These are phyloP conservation scores for Sclerotinia glacialis DNA, from an alignment of 2,329 filamentous ascomycete genomes.

Conservation along the genomic window DNA sequence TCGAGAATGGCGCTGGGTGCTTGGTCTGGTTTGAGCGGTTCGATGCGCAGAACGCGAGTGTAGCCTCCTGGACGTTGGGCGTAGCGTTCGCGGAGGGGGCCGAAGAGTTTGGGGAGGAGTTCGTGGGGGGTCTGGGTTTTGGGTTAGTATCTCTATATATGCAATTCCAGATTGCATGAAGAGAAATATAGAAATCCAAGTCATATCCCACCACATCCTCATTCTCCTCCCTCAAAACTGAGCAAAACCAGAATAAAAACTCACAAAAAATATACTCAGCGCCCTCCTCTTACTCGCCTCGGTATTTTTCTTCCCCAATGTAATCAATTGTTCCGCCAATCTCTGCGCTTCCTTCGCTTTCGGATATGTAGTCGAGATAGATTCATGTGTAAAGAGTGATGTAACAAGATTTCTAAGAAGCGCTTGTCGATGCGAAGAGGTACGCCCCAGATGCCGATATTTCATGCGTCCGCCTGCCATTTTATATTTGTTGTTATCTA, in stretches of 20 bases:
- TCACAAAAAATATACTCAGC: slow-evolving; percentile 80
- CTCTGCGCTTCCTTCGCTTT: slow-evolving; percentile 97
- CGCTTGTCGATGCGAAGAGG: slow-evolving; percentile 83
- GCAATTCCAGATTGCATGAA: background rate
- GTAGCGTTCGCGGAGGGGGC: slow-evolving; percentile 77
- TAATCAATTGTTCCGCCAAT: slow-evolving; percentile 91
- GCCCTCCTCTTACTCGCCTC: slow-evolving; percentile 73
- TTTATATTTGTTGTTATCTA: slow-evolving; percentile 26
- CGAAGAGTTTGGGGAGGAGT: slow-evolving; percentile 83
- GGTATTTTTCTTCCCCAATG: slow-evolving; percentile 88
- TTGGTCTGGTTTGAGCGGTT: slow-evolving; percentile 83
- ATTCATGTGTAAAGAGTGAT: slow-evolving; percentile 88
- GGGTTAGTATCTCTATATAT: slow-evolving; percentile 19
- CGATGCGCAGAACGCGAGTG: slow-evolving; percentile 88
- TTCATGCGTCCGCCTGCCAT: slow-evolving; percentile 88
- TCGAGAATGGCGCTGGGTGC: slow-evolving; percentile 88
- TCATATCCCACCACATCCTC: background rate
- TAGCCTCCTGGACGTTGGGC: slow-evolving; percentile 81
- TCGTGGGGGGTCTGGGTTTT: slow-evolving; percentile 59
- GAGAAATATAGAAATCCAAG: background rate
- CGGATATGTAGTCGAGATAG: slow-evolving; percentile 90
- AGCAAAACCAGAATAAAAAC: slow-evolving; percentile 38
- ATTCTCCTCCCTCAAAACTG: too few species aligned
- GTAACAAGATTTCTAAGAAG: slow-evolving; percentile 95
- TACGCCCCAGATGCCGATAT: slow-evolving; percentile 84